Base-by-base conservation (phyloP, 306 rosid species). In the Vigna radiata region DNA sequence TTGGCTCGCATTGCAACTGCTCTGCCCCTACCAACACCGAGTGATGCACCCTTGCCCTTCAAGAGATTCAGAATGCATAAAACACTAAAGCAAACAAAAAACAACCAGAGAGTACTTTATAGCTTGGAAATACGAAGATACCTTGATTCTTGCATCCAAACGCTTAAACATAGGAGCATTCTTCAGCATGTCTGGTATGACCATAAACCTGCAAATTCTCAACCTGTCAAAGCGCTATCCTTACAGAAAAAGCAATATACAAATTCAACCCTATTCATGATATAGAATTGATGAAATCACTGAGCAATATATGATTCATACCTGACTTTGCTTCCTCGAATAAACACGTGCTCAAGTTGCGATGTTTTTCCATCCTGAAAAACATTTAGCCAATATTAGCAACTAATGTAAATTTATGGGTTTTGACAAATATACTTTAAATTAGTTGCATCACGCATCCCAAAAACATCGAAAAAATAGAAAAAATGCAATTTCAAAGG, bases 261-360 rank as follows among this genome's bases (percentile, higher is more conserved):
- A 75, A 31, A 50, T 29, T 27, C 17, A 79, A 63, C 43, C 50
- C 27, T 52, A 29, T 17, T 29, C 31, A 31, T 67, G 78, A 73
- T 5, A 73, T 44, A 5, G 66, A 76, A 61, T 75, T 29, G 18
- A 55, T 37, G 41, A 55, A 73, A 14, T 63, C 16, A 59, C 55
- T 43, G 17, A n/a, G 62, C 16, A 79, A 33, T 47, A 27, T 49
- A 62, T 69, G n/a, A 71, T 64, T 5, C 78, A 76, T 79, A 92
- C 97, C 97, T 92, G 88, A 95, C 99, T 95, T 95, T 95, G 85
- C 99, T 95, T 80, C 99, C 99, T 78, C 99, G 89, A 49, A 95
- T 95, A 59, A 95, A 95, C 4, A 95, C 97, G 73, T 95, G 99
- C 85, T 95, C 99, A 78, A 95, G 97, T 84, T 89, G 99, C 21